These are phyloP conservation scores for Paramecium biaurelia DNA, from an alignment of 73 alveolate genomes.

Conservation along the genomic window DNA sequence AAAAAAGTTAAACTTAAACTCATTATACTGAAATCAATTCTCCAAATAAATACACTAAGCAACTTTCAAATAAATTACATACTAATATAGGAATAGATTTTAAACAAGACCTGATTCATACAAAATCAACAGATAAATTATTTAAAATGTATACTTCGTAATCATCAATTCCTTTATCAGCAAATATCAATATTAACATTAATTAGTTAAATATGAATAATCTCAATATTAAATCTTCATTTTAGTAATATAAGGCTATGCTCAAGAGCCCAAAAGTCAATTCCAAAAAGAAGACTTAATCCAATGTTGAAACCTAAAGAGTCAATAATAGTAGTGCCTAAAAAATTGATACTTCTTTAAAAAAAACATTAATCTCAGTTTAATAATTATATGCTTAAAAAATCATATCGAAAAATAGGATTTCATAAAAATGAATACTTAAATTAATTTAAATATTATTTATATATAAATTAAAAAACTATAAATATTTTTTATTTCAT, in stretches of 20 bases:
- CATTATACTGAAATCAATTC: constrained; percentile 31
- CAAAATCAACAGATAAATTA: neutral
- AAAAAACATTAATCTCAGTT: neutral
- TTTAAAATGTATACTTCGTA: constrained; percentile 17
- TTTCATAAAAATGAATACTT: neutral
- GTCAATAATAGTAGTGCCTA: neutral
- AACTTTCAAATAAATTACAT: neutral
- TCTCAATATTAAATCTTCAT: neutral
- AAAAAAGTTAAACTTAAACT: constrained; percentile 29
- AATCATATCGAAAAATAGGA: neutral
- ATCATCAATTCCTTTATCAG: neutral
- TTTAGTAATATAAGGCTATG: constrained; percentile 22
- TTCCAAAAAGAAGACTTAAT: neutral
- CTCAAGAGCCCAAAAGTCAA: neutral
- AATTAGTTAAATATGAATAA: constrained; percentile 20
- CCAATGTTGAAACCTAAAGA: neutral
- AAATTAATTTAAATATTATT: neutral
- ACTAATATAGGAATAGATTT: neutral
- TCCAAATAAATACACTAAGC: neutral
- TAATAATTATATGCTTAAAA: neutral
- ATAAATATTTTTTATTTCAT: too few relatives aligned
- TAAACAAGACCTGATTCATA: neutral
- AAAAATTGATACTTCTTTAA: neutral
- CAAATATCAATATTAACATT: constrained; percentile 28
- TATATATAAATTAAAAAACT: too few relatives aligned